phyloP scores from a whole-genome alignment of 768 basidiomycete genomes.

The Cystofilobasidium capitatum region DNA sequence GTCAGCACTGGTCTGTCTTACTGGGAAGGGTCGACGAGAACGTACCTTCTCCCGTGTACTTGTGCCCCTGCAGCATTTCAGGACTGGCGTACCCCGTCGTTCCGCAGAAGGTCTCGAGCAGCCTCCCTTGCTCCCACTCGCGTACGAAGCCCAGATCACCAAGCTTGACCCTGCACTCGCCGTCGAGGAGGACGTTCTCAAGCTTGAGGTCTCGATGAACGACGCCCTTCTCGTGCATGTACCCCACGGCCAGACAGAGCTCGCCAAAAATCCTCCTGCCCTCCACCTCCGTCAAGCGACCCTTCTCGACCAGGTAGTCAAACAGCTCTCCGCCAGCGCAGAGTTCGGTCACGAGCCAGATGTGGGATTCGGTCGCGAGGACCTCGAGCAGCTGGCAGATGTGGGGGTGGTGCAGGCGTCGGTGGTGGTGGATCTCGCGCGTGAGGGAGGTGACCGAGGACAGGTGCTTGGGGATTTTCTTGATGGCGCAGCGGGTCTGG shows the following conservation, averaged over 20 bases:
- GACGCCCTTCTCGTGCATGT: slow-evolving; percentile 82
- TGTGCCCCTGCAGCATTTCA: slow-evolving; percentile 78
- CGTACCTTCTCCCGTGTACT: slow-evolving; percentile 77
- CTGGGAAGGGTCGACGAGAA: neutral
- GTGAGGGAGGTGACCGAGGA: slow-evolving; percentile 64
- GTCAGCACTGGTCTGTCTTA: neutral
- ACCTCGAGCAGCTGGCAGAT: slow-evolving; percentile 95
- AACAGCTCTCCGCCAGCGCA: slow-evolving; percentile 96
- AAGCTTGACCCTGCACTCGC: slow-evolving; percentile 79
- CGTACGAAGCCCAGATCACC: slow-evolving; percentile 93
- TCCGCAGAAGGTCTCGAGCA: slow-evolving; percentile 90
- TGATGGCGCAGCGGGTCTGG: slow-evolving; percentile 84
- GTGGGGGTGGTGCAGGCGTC: slow-evolving; percentile 88
- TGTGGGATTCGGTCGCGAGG: slow-evolving; percentile 86
- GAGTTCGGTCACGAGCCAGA: slow-evolving; percentile 96
- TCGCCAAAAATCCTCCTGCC: slow-evolving; percentile 87
- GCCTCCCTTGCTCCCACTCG: slow-evolving; percentile 62
- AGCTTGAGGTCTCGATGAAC: slow-evolving; percentile 95
- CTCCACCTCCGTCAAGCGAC: slow-evolving; percentile 74
- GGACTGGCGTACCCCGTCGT: slow-evolving; percentile 80
- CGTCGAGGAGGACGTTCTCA: slow-evolving; percentile 87
- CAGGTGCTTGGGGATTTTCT: slow-evolving; percentile 86
- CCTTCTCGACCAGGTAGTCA: slow-evolving; percentile 94
- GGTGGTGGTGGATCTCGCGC: slow-evolving; percentile 96
- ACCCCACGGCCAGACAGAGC: slow-evolving; percentile 82